Conservation (phyloP, 495 filamentous ascomycete species). For the Aspergillus bridgeri region DNA sequence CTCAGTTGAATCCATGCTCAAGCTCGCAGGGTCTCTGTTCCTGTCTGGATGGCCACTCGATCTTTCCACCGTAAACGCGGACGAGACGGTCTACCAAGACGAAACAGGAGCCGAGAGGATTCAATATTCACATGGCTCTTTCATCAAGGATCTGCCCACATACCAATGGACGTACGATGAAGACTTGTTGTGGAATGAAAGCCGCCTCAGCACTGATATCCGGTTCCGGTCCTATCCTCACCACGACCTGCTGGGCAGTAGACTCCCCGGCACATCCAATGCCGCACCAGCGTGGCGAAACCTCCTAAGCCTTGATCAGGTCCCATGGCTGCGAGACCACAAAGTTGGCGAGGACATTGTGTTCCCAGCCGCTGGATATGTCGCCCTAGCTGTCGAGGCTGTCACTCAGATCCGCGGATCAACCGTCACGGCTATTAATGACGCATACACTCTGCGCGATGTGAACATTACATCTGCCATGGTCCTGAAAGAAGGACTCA, state of each 20-base stretch:
- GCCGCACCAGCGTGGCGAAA: background rate
- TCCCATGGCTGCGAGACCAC: slow-evolving; percentile 2
- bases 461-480: slow-evolving; percentile 36
- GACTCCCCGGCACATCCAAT: slow-evolving; percentile 11
- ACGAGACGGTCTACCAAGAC: background rate
- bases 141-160: slow-evolving; percentile 31
- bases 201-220: slow-evolving; percentile 35
- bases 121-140: too few relatives aligned
- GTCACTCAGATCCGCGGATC: slow-evolving; percentile 24
- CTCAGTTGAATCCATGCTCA: slow-evolving; percentile 1
- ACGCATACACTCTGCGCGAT: slow-evolving; percentile 29
- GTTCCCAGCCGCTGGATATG: slow-evolving; percentile 53
- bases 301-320: background rate
- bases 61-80: slow-evolving; percentile 11
- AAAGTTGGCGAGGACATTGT: slow-evolving; percentile 26
- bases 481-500: too few relatives aligned
- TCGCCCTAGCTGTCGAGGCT: slow-evolving; percentile 56
- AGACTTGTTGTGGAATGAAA: slow-evolving; percentile 31
- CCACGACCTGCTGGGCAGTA: slow-evolving; percentile 37
- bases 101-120: too few relatives aligned
- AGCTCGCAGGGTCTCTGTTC: slow-evolving; percentile 10
- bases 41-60: slow-evolving; percentile 1
- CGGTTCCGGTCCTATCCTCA: slow-evolving; percentile 4
- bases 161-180: slow-evolving; percentile 38
- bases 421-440: too few relatives aligned